Base-by-base conservation (phyloP, 2,329 filamentous ascomycete genomes). In the Lecanicillium sp. region DNA sequence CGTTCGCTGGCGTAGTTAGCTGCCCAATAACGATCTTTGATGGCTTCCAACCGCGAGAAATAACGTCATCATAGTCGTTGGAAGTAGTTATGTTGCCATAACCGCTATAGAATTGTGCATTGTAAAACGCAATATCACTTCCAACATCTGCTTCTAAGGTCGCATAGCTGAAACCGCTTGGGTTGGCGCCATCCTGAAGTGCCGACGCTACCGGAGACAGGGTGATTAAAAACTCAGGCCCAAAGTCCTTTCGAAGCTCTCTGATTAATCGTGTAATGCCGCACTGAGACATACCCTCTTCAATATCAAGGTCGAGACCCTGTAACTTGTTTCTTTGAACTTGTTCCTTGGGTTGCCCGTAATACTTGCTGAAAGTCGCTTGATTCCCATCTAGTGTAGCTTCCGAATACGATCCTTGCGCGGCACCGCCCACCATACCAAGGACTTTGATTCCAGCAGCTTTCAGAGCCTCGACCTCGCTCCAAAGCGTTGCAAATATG, bases 71-170 rank as follows among this genome's bases (percentile, higher is more conserved):
- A 49, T 68, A 76, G 40, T 60, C 57, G 5, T 50, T 37, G 0
- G 68, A 53, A 14, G 48, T 61, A 16, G 51, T 52, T 46, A 70
- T 61, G 44, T 65, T 66, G 2, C 85, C 85, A 78, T 85, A 94
- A 0, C 85, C 85, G 51, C 83, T 89, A 65, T 94, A 94, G 59
- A 94, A 92, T 53, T 94, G 87, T 5, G 80, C 71, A 52, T 94
- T 94, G 55, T 94, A 94, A 74, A 85, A 95, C 2, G 69, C 69
- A 25, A 94, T 82, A 40, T 79, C 69, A 11, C 62, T 59, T 0
- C 79, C 78, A 2, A 73, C 64, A 47, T 71, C 67, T 11, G 68
- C 65, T 51, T 92, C 85, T 2, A 94, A 70, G 15, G 76, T 65
- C 16, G 74, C 67, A 55, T 94, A 92, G 51, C 75, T 72, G 59